These are phyloP conservation scores for Thelephora terrestris DNA, from an alignment of 1,284 basidiomycete genomes.

Conservation along the genomic window DNA sequence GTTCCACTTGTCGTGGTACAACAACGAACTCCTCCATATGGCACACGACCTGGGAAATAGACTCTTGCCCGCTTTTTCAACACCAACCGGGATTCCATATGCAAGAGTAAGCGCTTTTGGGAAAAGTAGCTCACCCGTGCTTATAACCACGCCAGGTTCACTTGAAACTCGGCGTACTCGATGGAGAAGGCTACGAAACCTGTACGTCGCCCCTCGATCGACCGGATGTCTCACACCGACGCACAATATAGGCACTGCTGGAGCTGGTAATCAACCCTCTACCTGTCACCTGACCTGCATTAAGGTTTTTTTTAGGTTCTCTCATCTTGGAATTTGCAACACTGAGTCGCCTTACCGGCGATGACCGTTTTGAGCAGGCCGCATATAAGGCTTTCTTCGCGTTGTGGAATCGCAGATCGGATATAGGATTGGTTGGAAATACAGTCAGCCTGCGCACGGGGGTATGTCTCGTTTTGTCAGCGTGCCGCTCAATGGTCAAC, in stretches of 20 bases:
- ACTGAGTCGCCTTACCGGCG: conserved; percentile 79
- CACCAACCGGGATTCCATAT: conserved; percentile 82
- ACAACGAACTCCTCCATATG: conserved; percentile 63
- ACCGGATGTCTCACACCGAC: background rate
- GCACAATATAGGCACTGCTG: conserved; percentile 64
- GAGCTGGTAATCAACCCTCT: conserved; percentile 35
- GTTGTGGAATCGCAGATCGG: conserved; percentile 81
- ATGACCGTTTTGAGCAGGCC: conserved; percentile 77
- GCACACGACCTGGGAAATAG: conserved; percentile 81
- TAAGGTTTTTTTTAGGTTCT: conserved; percentile 38
- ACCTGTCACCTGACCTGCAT: background rate
- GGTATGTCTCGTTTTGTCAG: conserved; percentile 32
- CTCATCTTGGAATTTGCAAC: conserved; percentile 89
- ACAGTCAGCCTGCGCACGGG: conserved; percentile 75
- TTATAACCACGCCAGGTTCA: conserved; percentile 43
- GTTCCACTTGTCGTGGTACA: conserved; percentile 71
- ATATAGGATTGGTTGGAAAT: conserved; percentile 79
- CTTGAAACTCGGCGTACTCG: conserved; percentile 57
- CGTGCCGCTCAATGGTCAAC: background rate
- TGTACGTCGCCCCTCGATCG: conserved; percentile 37
- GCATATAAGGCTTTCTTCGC: conserved; percentile 84
- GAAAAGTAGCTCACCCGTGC: conserved; percentile 5
- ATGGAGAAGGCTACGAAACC: conserved; percentile 65
- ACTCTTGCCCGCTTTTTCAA: conserved; percentile 80
- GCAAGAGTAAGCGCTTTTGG: conserved; percentile 51